Conservation (phyloP, 2,329 filamentous ascomycete species). For the Xylariaceae sp. region DNA sequence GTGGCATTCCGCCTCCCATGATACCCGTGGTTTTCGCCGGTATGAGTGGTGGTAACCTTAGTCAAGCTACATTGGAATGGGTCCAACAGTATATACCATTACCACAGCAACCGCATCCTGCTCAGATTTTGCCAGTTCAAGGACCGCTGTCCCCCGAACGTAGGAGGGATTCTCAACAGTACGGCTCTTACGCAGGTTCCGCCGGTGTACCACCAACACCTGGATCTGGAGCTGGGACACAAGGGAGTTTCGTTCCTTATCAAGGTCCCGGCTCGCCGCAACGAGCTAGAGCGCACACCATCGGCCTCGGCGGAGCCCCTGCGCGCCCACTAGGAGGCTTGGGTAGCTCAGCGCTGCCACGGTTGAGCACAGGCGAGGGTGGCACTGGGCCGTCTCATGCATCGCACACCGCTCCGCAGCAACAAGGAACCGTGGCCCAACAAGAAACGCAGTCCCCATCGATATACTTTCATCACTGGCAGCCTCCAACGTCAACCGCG, state of each 20-base stretch:
- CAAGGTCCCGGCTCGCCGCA: constrained; percentile 55
- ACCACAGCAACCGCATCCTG: constrained; percentile 56
- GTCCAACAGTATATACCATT: constrained; percentile 67
- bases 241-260: constrained; percentile 52
- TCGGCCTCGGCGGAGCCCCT: constrained; percentile 48
- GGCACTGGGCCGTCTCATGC: constrained; percentile 48
- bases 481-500: constrained; percentile 74
- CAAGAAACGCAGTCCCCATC: constrained; percentile 73
- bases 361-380: constrained; percentile 54
- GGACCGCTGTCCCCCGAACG: constrained; percentile 61
- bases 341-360: constrained; percentile 49
- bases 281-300: constrained; percentile 57
- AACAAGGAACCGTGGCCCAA: constrained; percentile 60
- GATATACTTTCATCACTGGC: constrained; percentile 93
- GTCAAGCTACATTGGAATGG: constrained; percentile 69
- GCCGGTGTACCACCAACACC: constrained; percentile 52
- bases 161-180: constrained; percentile 58
- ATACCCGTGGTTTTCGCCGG: constrained; percentile 78
- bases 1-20: constrained; percentile 76
- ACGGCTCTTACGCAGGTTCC: constrained; percentile 51
- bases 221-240: constrained; percentile 49
- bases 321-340: constrained; percentile 48
- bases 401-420: constrained; percentile 57
- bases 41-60: constrained; percentile 68
- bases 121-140: constrained; percentile 59